A percentile compares a stretch with the other conserved stretches of the same genome.
Conservation (phyloP, 2,329 filamentous ascomycete genomes). For the Dactylellina haptotyla region DNA sequence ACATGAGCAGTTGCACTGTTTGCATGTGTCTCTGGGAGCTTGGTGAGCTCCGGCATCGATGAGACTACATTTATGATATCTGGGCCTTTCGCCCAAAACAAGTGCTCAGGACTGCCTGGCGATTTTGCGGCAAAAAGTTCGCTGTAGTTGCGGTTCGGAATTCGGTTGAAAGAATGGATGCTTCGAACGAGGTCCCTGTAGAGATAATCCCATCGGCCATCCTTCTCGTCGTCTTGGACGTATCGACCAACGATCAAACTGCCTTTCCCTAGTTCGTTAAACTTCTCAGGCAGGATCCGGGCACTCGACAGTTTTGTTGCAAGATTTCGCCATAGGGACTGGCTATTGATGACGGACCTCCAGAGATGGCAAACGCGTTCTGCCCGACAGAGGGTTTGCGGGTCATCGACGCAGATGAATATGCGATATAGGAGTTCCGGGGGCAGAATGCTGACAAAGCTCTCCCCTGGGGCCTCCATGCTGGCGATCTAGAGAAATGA, state of each 20-base stretch:
- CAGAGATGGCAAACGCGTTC: slow-evolving; percentile 41
- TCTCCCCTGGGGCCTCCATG: not conserved
- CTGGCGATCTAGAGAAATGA: not conserved
- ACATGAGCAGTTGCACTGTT: slow-evolving; percentile 18
- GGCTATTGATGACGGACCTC: slow-evolving; percentile 40
- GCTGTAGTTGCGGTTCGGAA: slow-evolving; percentile 1
- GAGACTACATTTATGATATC: slow-evolving; percentile 8
- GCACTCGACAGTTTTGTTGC: slow-evolving; percentile 28
- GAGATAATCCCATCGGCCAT: slow-evolving; percentile 33
- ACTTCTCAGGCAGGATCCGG: slow-evolving; percentile 33
- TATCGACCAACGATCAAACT: slow-evolving; percentile 42
- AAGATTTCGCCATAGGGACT: slow-evolving; percentile 46
- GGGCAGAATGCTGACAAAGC: slow-evolving; percentile 31
- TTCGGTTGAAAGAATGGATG: slow-evolving; percentile 32
- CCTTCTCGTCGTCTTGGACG: slow-evolving; percentile 1
- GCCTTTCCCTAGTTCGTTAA: slow-evolving; percentile 47
- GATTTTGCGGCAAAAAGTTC: not conserved
- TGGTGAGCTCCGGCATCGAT: slow-evolving; percentile 29
- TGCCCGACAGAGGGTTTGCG: slow-evolving; percentile 42
- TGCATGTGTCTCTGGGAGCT: slow-evolving; percentile 9
- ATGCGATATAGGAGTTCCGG: slow-evolving; percentile 39
- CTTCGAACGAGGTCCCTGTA: slow-evolving; percentile 49
- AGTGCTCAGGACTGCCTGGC: not conserved
- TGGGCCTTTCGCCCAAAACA: not conserved
- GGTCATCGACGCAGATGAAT: slow-evolving; percentile 36